Evolutionary conservation across 768 basidiomycete species (phyloP).

Genomic region (Dioszegia aurantiaca): DNA sequence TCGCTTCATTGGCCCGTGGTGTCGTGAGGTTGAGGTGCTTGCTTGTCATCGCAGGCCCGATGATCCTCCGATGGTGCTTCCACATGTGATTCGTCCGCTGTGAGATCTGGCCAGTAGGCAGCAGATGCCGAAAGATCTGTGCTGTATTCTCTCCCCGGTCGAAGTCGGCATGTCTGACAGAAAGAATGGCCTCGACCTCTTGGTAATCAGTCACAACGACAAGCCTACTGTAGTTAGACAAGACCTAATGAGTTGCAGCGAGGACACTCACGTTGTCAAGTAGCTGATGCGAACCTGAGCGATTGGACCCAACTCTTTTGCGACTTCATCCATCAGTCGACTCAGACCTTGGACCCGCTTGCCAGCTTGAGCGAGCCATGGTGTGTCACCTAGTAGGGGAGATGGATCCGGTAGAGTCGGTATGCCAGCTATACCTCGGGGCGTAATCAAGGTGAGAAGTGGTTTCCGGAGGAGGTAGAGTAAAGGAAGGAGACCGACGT

Average conservation of each 20-base stretch:
- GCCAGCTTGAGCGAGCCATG: slow-evolving; percentile 16
- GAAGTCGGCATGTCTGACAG: slow-evolving; percentile 19
- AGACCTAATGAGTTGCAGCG: not conserved
- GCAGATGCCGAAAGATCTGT: slow-evolving; percentile 27
- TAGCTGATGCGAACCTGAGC: slow-evolving; percentile 35
- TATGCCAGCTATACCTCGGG: slow-evolving; percentile 29
- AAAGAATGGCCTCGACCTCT: slow-evolving; percentile 29
- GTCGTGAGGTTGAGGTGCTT: slow-evolving; percentile 38
- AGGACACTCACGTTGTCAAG: slow-evolving; percentile 23
- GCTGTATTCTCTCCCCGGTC: slow-evolving; percentile 35
- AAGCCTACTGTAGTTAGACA: slow-evolving; percentile 12
- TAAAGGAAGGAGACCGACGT: slow-evolving; percentile 11
- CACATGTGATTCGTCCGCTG: slow-evolving; percentile 30
- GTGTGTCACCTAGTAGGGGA: slow-evolving; percentile 32
- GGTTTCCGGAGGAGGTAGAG: not conserved
- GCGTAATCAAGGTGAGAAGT: slow-evolving; percentile 22
- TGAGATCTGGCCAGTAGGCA: slow-evolving; percentile 38
- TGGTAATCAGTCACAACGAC: slow-evolving; percentile 33
- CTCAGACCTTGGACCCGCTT: not conserved
- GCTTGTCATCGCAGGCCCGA: slow-evolving; percentile 43
- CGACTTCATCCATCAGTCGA: slow-evolving; percentile 23
- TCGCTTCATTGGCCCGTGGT: slow-evolving; percentile 26
- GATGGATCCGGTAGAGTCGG: slow-evolving; percentile 22
- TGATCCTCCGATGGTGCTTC: slow-evolving; percentile 41
- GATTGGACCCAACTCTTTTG: slow-evolving; percentile 30